phyloP scores from a whole-genome alignment of 2,329 filamentous ascomycete species.

The Aurifilum marmelostoma region DNA sequence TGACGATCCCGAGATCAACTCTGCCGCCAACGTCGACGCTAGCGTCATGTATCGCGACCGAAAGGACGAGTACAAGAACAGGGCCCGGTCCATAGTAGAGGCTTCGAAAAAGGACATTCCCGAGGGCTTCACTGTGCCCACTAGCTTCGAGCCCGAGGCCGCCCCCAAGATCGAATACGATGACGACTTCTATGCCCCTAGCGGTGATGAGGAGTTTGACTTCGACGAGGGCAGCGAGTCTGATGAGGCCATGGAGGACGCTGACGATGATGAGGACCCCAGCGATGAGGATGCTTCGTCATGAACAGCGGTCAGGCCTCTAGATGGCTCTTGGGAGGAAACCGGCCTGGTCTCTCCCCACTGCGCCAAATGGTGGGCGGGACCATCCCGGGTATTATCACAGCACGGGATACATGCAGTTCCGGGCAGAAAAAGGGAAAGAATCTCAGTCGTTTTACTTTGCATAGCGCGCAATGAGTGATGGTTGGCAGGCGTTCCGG shows the following conservation, averaged over 20 bases:
- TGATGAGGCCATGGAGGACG: slow-evolving; percentile 61
- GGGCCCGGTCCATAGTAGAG: slow-evolving; percentile 71
- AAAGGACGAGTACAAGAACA: slow-evolving; percentile 68
- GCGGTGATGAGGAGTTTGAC: slow-evolving; percentile 75
- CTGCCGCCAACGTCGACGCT: slow-evolving; percentile 93
- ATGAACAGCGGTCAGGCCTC: background rate
- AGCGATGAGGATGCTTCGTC: slow-evolving; percentile 13
- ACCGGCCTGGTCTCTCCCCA: no score
- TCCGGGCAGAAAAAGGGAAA: background rate
- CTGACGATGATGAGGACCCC: slow-evolving; percentile 57
- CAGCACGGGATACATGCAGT: background rate
- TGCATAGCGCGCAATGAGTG: slow-evolving; percentile 27
- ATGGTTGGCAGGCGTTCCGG: slow-evolving; percentile 25
- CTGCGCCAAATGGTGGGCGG: background rate
- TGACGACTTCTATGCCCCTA: slow-evolving; percentile 82
- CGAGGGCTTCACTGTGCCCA: slow-evolving; percentile 79
- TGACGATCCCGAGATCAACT: slow-evolving; percentile 91
- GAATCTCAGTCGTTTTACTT: slow-evolving; percentile 14
- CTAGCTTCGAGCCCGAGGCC: slow-evolving; percentile 64
- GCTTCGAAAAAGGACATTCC: slow-evolving; percentile 80
- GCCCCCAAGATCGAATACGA: slow-evolving; percentile 66
- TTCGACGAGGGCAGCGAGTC: slow-evolving; percentile 73
- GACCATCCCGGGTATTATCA: background rate
- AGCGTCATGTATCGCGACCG: slow-evolving; percentile 81
- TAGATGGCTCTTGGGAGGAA: background rate